Evolutionary conservation across 805 yeast genomes (phyloP).

Genomic region (Schwanniomyces vanrijiae): DNA sequence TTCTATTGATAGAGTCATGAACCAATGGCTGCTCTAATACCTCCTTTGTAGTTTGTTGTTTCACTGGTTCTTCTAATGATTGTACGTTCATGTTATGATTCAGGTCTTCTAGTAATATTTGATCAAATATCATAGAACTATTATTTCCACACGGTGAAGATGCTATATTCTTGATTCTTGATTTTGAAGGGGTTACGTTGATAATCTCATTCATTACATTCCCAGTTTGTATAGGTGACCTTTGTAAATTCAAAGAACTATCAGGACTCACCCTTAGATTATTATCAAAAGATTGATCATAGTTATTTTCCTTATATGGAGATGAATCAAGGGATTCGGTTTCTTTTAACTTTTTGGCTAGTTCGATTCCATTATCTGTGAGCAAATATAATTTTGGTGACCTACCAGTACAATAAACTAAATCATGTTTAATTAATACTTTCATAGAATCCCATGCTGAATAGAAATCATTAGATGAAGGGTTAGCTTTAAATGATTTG

Average conservation of each 20-base stretch:
- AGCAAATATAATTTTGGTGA: constrained; percentile 57
- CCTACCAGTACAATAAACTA: constrained; percentile 56
- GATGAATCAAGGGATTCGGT: constrained; percentile 40
- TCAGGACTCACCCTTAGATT: constrained; percentile 27
- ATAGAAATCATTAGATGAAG: constrained; percentile 60
- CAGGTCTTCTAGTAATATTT: neutral
- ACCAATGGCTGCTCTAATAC: neutral
- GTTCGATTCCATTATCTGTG: constrained; percentile 65
- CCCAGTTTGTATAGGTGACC: neutral
- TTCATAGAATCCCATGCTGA: constrained; percentile 77
- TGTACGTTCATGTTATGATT: neutral
- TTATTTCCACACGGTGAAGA: constrained; percentile 3
- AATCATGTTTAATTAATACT: constrained; percentile 57
- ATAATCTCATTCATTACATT: neutral
- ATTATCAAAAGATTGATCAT: constrained; percentile 35
- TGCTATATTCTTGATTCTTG: neutral
- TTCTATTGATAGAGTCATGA: constrained; percentile 25
- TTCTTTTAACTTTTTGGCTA: constrained; percentile 57
- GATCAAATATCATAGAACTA: neutral
- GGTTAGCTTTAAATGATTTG: constrained; percentile 57
- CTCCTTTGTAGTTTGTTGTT: neutral
- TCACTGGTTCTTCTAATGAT: neutral
- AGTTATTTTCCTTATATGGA: constrained; percentile 12
- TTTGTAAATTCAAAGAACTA: neutral
- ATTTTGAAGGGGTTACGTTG: neutral